Conservation (phyloP, 2,329 filamentous ascomycete genomes). For the Xylaria arbuscula region DNA sequence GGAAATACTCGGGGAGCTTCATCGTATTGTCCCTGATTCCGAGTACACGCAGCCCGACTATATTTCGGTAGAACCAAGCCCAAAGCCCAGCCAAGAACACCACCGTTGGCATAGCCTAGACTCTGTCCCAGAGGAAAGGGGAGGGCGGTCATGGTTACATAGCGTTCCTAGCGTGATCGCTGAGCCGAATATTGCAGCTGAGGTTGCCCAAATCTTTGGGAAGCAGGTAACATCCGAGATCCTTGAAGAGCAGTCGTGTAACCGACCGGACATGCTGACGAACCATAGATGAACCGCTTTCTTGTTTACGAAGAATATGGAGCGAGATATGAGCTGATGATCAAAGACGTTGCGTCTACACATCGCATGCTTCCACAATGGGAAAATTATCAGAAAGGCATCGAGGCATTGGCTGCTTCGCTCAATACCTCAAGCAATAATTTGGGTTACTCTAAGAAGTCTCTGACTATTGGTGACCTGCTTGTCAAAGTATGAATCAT, state of each 20-base stretch:
- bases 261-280: conserved; percentile 15
- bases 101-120: conserved; percentile 62
- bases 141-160: conserved; percentile 56
- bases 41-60: conserved; percentile 65
- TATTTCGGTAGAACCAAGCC: conserved; percentile 40
- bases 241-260: conserved; percentile 23
- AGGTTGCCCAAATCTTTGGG: conserved; percentile 70
- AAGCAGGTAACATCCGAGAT: conserved; percentile 60
- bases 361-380: conserved; percentile 77
- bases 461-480: conserved; percentile 84
- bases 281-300: conserved; percentile 77
- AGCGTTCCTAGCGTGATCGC: conserved; percentile 63
- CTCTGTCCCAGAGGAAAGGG: conserved; percentile 56
- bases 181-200: conserved; percentile 68
- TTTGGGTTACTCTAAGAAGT: conserved; percentile 74
- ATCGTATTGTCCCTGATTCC: conserved; percentile 75
- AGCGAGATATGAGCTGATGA: conserved; percentile 87
- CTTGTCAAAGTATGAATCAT: conserved; percentile 79
- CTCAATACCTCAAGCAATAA: conserved; percentile 76
- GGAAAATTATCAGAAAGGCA: conserved; percentile 83
- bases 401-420: conserved; percentile 83
- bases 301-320: conserved; percentile 92
- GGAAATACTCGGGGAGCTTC: conserved; percentile 79
- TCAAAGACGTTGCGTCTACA: conserved; percentile 77
- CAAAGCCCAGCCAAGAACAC: conserved; percentile 50